Evolutionary conservation across 169 alveolate genomes (phyloP).

Genomic region (Fabrea salina): DNA sequence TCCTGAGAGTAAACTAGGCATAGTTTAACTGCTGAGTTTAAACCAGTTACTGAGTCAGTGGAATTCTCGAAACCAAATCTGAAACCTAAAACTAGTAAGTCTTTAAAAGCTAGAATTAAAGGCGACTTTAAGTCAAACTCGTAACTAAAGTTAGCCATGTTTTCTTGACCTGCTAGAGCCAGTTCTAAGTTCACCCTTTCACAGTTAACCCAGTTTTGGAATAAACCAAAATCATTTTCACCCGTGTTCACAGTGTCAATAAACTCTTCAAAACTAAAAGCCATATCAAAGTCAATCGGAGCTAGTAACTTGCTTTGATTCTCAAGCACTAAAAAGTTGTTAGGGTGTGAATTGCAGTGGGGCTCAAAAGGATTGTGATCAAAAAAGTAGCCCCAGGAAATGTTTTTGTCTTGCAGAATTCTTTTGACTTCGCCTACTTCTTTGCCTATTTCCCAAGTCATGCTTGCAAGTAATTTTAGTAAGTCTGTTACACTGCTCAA

Average conservation of each 20-base stretch:
- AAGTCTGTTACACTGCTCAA: not conserved
- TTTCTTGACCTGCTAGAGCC: slow-evolving; percentile 33
- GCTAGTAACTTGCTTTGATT: slow-evolving; percentile 49
- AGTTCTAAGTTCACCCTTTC: not conserved
- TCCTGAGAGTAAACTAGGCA: too few relatives aligned
- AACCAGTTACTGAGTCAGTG: too few relatives aligned
- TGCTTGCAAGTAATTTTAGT: not conserved
- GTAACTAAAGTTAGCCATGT: slow-evolving; percentile 34
- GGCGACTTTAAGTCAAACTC: not conserved
- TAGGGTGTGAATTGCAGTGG: slow-evolving; percentile 76
- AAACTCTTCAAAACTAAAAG: slow-evolving; percentile 52
- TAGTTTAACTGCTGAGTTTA: too few relatives aligned
- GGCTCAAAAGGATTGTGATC: slow-evolving; percentile 69
- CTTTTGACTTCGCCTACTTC: slow-evolving; percentile 69
- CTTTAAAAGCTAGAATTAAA: not conserved
- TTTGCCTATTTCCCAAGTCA: slow-evolving; percentile 59
- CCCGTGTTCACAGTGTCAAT: slow-evolving; percentile 51
- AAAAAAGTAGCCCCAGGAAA: slow-evolving; percentile 77
- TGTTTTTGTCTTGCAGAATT: slow-evolving; percentile 50
- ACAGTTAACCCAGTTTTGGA: slow-evolving; percentile 31
- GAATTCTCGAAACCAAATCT: slow-evolving; percentile 13
- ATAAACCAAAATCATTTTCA: slow-evolving; percentile 34
- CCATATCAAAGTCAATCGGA: slow-evolving; percentile 80
- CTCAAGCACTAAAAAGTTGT: slow-evolving; percentile 63
- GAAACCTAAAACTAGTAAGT: not conserved